These are phyloP conservation scores for Aureobasidium sp. DNA, from an alignment of 2,329 filamentous ascomycete genomes.

Conservation along the genomic window DNA sequence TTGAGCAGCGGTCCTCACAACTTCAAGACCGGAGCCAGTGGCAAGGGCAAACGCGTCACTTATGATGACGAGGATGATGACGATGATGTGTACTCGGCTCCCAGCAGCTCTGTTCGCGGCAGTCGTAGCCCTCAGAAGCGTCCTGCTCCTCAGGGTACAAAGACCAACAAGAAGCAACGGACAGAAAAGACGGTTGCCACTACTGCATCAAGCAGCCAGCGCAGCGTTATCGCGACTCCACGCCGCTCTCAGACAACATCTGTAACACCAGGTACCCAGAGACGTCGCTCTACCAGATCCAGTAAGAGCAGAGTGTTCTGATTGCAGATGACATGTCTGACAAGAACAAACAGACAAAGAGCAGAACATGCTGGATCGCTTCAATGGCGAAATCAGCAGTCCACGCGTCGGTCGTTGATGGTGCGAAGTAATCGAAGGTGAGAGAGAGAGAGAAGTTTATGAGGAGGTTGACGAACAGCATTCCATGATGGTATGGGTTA, in stretches of 20 bases:
- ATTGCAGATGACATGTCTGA: not conserved
- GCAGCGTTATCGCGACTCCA: not conserved
- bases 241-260: not conserved
- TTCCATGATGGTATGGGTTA: not conserved
- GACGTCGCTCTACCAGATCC: constrained; percentile 1
- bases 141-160: not conserved
- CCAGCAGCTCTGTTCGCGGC: not conserved
- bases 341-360: not conserved
- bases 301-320: not conserved
- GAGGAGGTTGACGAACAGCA: not conserved
- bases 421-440: not conserved
- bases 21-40: not conserved
- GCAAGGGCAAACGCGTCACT: not conserved
- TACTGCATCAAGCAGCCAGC: not conserved
- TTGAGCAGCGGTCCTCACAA: constrained; percentile 10
- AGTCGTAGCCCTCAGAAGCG: not conserved
- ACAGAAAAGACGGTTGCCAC: not conserved
- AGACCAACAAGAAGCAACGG: not conserved
- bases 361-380: constrained; percentile 9
- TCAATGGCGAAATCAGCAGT: constrained; percentile 2
- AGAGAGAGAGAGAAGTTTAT: not conserved
- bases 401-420: not conserved
- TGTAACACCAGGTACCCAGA: not conserved
- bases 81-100: not conserved
- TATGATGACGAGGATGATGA: not conserved